A percentile compares a stretch with the other conserved stretches of the same genome.
phyloP scores from a whole-genome alignment of 805 yeast species.

The Deakozyma indianensis region DNA sequence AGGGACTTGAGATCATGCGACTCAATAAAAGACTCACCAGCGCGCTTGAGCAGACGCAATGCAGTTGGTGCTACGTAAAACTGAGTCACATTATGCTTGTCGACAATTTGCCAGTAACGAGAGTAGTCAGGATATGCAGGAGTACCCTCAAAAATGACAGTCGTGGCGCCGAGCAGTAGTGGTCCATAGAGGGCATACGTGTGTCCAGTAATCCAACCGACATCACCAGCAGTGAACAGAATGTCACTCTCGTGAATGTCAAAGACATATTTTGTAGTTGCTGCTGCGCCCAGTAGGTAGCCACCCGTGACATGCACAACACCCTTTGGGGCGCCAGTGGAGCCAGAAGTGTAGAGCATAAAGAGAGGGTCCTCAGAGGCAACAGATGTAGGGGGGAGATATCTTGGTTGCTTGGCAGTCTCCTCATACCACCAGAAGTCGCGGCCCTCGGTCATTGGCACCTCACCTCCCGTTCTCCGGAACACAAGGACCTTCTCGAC shows the following conservation, averaged over 20 bases:
- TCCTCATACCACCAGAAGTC: slow-evolving; percentile 97
- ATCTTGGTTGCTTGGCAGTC: slow-evolving; percentile 62
- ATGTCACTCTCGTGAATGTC: slow-evolving; percentile 83
- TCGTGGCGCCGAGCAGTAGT: slow-evolving; percentile 70
- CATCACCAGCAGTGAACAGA: slow-evolving; percentile 93
- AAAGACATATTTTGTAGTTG: slow-evolving; percentile 85
- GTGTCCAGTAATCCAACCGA: slow-evolving; percentile 99
- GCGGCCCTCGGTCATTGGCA: slow-evolving; percentile 64
- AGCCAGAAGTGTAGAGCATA: slow-evolving; percentile 92
- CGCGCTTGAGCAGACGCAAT: slow-evolving; percentile 74
- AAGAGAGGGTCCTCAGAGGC: slow-evolving; percentile 90
- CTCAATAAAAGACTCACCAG: slow-evolving; percentile 75
- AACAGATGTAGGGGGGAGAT: slow-evolving; percentile 77
- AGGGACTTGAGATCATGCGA: slow-evolving; percentile 74
- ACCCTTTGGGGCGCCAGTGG: slow-evolving; percentile 98
- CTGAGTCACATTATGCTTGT: slow-evolving; percentile 81
- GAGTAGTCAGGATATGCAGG: slow-evolving; percentile 94
- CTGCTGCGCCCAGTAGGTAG: slow-evolving; percentile 79
- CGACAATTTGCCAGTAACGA: slow-evolving; percentile 94
- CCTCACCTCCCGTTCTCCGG: slow-evolving; percentile 70
- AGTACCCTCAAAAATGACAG: slow-evolving; percentile 91
- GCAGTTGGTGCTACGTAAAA: slow-evolving; percentile 99
- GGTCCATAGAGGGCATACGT: slow-evolving; percentile 95
- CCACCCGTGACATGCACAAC: slow-evolving; percentile 93
- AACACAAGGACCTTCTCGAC: slow-evolving; percentile 78